A percentile compares a stretch with the other conserved stretches of the same genome.
These are phyloP conservation scores for Paecilomyces sp. DNA, from an alignment of 2,329 filamentous ascomycete genomes.

Conservation along the genomic window DNA sequence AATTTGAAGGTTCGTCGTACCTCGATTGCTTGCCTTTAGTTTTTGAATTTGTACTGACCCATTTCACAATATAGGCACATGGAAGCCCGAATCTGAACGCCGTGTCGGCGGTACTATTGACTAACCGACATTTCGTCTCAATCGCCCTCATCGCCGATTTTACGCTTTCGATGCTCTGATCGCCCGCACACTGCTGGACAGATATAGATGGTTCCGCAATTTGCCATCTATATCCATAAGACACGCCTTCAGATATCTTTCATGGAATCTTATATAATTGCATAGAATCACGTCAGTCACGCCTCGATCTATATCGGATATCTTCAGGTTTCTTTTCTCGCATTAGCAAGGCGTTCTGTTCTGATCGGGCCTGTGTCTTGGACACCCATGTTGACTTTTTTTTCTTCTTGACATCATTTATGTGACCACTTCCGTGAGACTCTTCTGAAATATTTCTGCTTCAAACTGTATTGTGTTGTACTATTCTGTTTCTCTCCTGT, in stretches of 20 bases:
- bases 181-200: not conserved
- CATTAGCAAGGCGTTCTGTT: conserved; percentile 10
- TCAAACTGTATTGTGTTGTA: not conserved
- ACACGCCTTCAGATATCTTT: not conserved
- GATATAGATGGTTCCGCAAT: not conserved
- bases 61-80: conserved; percentile 18
- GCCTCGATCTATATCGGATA: not conserved
- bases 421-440: not conserved
- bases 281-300: not conserved
- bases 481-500: not conserved
- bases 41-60: not conserved
- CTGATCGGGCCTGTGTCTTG: not conserved
- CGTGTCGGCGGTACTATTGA: not conserved
- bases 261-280: not conserved
- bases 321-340: not conserved
- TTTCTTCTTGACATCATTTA: not conserved
- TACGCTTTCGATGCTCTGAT: not conserved
- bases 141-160: not conserved
- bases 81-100: conserved; percentile 24
- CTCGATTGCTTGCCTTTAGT: not conserved
- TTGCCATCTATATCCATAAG: not conserved
- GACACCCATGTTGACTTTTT: not conserved
- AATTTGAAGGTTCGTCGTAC: conserved; percentile 71
- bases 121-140: not conserved
- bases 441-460: not conserved